Conservation (phyloP, 768 basidiomycete species). For the Terana coerulea region DNA sequence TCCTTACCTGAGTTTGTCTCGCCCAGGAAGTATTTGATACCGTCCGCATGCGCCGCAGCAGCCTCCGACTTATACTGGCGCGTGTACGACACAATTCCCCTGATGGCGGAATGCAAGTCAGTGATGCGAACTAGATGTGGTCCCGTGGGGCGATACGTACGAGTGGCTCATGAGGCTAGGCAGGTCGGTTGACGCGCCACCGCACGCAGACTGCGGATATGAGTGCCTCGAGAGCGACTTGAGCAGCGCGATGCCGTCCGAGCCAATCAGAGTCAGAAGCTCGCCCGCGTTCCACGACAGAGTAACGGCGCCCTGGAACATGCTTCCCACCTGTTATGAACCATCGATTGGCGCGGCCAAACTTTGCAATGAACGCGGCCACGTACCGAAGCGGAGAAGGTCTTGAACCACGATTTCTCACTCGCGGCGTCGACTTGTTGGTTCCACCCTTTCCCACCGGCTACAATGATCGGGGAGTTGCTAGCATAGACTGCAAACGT, state of each 20-base stretch:
- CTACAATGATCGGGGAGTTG: slow-evolving; percentile 30
- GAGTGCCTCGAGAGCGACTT: slow-evolving; percentile 34
- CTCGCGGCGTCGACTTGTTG: slow-evolving; percentile 30
- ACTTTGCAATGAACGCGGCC: background rate
- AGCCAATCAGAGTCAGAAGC: slow-evolving; percentile 28
- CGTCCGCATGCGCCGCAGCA: slow-evolving; percentile 27
- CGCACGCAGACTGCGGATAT: slow-evolving; percentile 36
- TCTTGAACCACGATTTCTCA: slow-evolving; percentile 31
- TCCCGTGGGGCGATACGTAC: slow-evolving; percentile 16
- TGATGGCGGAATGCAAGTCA: slow-evolving; percentile 5
- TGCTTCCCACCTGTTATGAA: slow-evolving; percentile 27
- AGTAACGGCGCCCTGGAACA: slow-evolving; percentile 36
- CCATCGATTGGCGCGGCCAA: background rate
- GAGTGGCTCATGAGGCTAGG: slow-evolving; percentile 34
- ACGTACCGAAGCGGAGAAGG: slow-evolving; percentile 27
- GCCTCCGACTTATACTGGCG: slow-evolving; percentile 31
- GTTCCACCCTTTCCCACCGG: slow-evolving; percentile 29
- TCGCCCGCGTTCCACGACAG: slow-evolving; percentile 31
- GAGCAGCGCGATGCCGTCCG: slow-evolving; percentile 22
- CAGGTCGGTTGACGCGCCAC: slow-evolving; percentile 32
- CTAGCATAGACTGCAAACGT: slow-evolving; percentile 26
- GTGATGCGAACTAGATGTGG: background rate
- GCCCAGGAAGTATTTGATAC: slow-evolving; percentile 34
- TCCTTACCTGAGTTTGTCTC: slow-evolving; percentile 38
- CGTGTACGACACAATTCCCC: slow-evolving; percentile 34